Evolutionary conservation across 495 filamentous ascomycete genomes (phyloP), one percentile per base, ranked within the genome.

Genomic region (Symbiotaphrina buchneri): DNA sequence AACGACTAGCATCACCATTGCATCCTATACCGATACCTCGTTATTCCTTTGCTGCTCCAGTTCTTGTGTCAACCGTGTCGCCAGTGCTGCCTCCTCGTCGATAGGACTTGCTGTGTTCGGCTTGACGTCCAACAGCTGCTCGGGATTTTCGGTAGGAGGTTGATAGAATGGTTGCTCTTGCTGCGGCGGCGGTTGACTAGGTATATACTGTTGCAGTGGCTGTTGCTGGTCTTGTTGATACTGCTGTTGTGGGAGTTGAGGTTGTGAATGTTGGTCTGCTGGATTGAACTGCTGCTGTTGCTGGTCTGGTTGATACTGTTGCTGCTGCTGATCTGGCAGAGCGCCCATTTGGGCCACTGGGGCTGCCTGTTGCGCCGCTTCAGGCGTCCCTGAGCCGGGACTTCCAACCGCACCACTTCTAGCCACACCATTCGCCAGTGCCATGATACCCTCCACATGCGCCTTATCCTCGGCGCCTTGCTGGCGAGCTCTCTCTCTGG

Each of bases 371-470:
- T 25, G 23, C 11, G 23, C 23, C 23, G 11, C 23, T 25, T 8
- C 23, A 25, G 8, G 8, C 23, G 23, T 8, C 23, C 8, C 8
- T 25, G 23, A 25, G n/a, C n/a, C 23, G 23, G 23, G 8, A 25
- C 11, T 8, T 25, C 8, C 23, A 8, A 25, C 8, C 8, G 8
- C 23, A n/a, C n/a, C 7, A 15, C 8, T 7, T 15, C 8, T 8
- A 13, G n/a, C n/a, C n/a, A n/a, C 16, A 7, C 49, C 49, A 18
- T 58, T 55, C 2, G 60, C 63, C 22, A 72, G 52, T 2, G 61
- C 56, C 55, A 78, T 65, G 41, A 83, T 71, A 6, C 71, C 70
- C 34, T 79, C 61, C n/a, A 78, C 55, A 34, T 70, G 70, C 3
- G 71, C 71, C 40, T 69, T 66, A 33, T 81, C 72, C 37, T 80